Conservation (phyloP, 805 yeast species). For the Candida khao-thaluensis region DNA sequence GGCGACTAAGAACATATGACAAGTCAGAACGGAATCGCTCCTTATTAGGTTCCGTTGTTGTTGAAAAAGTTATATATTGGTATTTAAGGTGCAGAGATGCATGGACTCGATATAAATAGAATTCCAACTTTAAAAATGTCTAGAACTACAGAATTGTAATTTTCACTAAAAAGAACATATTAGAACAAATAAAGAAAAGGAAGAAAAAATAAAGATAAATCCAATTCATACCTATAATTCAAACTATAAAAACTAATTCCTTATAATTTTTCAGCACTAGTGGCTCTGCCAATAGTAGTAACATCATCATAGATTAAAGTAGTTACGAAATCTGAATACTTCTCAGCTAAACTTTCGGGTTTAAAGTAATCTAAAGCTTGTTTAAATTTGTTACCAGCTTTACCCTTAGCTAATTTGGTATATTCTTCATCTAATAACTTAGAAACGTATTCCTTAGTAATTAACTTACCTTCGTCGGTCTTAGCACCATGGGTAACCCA, state of each 20-base stretch:
- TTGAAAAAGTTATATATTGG: too few species aligned
- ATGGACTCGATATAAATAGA: too few species aligned
- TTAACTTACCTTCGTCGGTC: slow-evolving; percentile 55
- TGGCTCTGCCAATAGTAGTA: slow-evolving; percentile 50
- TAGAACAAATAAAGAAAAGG: too few species aligned
- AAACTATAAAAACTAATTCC: slow-evolving; percentile 3
- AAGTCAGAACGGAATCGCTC: too few species aligned
- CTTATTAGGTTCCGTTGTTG: too few species aligned
- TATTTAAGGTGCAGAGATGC: too few species aligned
- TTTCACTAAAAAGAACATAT: too few species aligned
- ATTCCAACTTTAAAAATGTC: too few species aligned
- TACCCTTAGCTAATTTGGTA: slow-evolving; percentile 49
- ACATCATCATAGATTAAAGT: slow-evolving; percentile 73
- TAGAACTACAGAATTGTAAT: too few species aligned
- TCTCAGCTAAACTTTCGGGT: slow-evolving; percentile 70
- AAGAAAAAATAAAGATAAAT: too few species aligned
- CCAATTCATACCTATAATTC: slow-evolving; percentile 4
- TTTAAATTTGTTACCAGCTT: slow-evolving; percentile 62
- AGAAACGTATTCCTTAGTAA: slow-evolving; percentile 60
- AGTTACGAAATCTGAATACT: slow-evolving; percentile 75
- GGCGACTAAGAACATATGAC: too few species aligned
- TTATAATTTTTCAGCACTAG: slow-evolving; percentile 41
- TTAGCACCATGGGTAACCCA: slow-evolving; percentile 75
- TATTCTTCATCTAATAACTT: slow-evolving; percentile 62
- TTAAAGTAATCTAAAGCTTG: slow-evolving; percentile 69